Conservation (phyloP, 2,329 filamentous ascomycete genomes). For the Coniosporium tulheliwenetii region DNA sequence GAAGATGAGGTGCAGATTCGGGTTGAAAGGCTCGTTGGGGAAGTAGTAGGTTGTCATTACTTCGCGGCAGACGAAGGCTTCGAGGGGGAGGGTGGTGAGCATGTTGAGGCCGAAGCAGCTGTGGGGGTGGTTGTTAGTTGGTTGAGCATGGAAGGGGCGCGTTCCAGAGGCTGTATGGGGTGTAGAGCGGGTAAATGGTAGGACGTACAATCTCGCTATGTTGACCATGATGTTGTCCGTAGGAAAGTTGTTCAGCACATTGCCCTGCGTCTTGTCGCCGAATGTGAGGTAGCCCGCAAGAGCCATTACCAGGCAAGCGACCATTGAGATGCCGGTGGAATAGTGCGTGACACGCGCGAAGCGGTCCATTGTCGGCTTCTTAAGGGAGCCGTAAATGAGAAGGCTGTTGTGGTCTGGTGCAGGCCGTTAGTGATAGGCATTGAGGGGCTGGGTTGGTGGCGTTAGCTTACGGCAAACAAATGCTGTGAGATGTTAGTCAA, state of each 20-base stretch:
- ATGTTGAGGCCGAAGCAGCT: constrained; percentile 94
- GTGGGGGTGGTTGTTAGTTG: neutral
- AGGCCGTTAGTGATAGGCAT: neutral
- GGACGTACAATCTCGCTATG: constrained; percentile 58
- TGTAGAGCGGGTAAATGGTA: neutral
- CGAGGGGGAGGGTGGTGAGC: constrained; percentile 89
- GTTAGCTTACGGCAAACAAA: constrained; percentile 46
- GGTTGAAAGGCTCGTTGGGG: constrained; percentile 58
- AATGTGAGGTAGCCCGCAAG: constrained; percentile 53
- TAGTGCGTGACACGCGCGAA: constrained; percentile 90
- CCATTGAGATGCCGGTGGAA: constrained; percentile 75
- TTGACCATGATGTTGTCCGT: constrained; percentile 86
- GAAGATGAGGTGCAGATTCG: constrained; percentile 73
- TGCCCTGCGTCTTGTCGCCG: constrained; percentile 79
- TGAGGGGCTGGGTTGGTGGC: neutral
- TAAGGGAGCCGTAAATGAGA: constrained; percentile 89
- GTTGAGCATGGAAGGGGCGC: neutral
- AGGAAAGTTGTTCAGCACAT: constrained; percentile 96
- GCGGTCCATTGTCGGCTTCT: constrained; percentile 87
- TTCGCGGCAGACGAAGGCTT: constrained; percentile 94
- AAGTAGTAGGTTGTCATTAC: constrained; percentile 85
- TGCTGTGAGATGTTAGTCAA: constrained; percentile 28
- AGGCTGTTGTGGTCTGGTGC: constrained; percentile 75
- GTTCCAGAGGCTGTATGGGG: neutral
- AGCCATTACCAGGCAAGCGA: constrained; percentile 83